Evolutionary conservation across 345 rosid genomes (phyloP).

Genomic region (Salix suchowensis): DNA sequence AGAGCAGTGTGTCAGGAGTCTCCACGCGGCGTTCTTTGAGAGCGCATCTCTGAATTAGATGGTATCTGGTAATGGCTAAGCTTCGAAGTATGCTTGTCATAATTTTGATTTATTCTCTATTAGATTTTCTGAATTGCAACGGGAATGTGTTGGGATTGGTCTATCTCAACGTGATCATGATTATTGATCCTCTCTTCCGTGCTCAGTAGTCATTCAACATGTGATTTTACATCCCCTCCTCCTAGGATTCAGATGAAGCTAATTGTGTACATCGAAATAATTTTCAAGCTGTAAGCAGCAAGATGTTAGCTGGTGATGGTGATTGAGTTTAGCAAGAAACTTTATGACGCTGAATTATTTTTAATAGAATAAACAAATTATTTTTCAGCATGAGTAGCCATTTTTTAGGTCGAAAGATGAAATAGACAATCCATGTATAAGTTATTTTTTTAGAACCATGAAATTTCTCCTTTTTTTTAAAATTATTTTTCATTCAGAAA

Average conservation of each 20-base stretch:
- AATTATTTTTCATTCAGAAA: too few relatives aligned
- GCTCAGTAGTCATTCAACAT: not conserved
- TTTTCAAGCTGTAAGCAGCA: not conserved
- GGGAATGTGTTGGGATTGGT: not conserved
- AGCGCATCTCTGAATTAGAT: constrained; percentile 39
- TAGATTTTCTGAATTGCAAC: not conserved
- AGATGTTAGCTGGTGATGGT: too few relatives aligned
- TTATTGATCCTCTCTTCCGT: not conserved
- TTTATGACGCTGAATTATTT: too few relatives aligned
- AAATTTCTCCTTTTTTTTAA: too few relatives aligned
- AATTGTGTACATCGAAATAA: not conserved
- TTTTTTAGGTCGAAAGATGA: too few relatives aligned
- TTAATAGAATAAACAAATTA: too few relatives aligned
- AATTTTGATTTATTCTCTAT: not conserved
- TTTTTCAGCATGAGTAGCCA: too few relatives aligned
- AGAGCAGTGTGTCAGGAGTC: constrained; percentile 77
- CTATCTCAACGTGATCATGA: not conserved
- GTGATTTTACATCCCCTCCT: not conserved
- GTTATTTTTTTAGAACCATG: too few relatives aligned
- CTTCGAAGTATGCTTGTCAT: constrained; percentile 17
- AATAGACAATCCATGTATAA: too few relatives aligned
- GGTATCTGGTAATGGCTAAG: constrained; percentile 34
- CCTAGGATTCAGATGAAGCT: not conserved
- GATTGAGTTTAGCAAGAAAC: too few relatives aligned
- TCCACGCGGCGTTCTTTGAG: constrained; percentile 74